Base-by-base conservation (phyloP, 2,329 filamentous ascomycete genomes). In the Penicillium sumatraense region DNA sequence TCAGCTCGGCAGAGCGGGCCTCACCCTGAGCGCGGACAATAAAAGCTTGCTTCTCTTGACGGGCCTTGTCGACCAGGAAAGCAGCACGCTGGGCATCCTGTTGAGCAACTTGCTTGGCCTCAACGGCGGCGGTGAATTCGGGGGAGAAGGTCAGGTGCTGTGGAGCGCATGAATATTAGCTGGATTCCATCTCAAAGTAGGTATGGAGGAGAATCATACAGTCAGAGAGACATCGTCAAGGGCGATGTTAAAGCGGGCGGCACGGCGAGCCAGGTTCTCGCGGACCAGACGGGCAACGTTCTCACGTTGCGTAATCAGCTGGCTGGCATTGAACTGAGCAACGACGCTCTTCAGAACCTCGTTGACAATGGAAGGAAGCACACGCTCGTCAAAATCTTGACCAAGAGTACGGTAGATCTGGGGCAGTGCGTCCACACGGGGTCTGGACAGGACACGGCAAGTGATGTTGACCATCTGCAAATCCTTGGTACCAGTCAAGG, bases 381-480 rank as follows among this genome's bases (percentile, higher is more conserved):
- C 92, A 58, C 95, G 85, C 85, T 99, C 95, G 70, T 99, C 95
- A 74, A 98, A 99, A 78, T 99, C 95, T 53, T 88, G 88, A 51
- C 95, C 95, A 31, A 99, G 84, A 1, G 95, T 99, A 64, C 95
- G 86, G 84, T 98, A 99, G 71, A 99, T 99, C 79, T 96, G 91
- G 16, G 95, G 95, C 38, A 99, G 86, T 27, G 93, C 90, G 63
- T 90, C 87, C 70, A 99, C 81, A 55, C 92, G 87, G 53, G 95
- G 95, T 68, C 92, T 84, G 56, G 93, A 97, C 50, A 99, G 90
- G 56, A 99, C 95, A 90, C 95, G 93, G 79, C 95, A 99, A 72
- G 93, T 99, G 75, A 99, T 98, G 85, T 99, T 99, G 73, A 98
- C 95, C 95, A 99, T 99, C 82, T 99, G 95, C 78, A 99, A 81